Evolutionary conservation across 2,329 filamentous ascomycete species (phyloP), one percentile per base, ranked within the genome.

Genomic region (Verticillium isaacii): DNA sequence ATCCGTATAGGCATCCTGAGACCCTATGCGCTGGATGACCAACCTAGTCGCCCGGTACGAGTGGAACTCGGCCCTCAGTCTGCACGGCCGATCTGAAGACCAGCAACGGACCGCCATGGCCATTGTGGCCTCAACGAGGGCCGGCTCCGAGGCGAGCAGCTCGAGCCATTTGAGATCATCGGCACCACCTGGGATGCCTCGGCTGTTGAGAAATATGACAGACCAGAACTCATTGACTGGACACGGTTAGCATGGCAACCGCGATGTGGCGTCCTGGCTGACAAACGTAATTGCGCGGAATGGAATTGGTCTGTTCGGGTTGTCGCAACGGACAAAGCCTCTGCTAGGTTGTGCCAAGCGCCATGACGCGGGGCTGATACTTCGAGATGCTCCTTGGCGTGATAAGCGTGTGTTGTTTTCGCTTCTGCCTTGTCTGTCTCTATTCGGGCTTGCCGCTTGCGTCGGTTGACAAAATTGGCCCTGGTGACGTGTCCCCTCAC

Each of bases 121-220:
- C 62, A 70, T 62, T 1, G 68, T 69, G 0, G 68, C 68, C n/a
- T 70, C 67, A 2, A 70, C 57, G 1, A 70, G 61, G 11, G 68
- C 68, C n/a, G 68, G 68, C 36, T 70, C 68, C 1, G 68, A 66
- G 9, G 63, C 19, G 19, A 70, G 32, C 0, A 70, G 59, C 9
- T 37, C 6, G 1, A 64, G 39, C 68, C 68, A 70, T 1, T 36
- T 19, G 5, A n/a, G 36, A 7, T 67, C 66, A 8, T 60, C 60
- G 17, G 39, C 2, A 34, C 56, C 3, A 52, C 63, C 54, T 9
- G 29, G 54, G 29, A 32, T 2, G 54, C 29, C 54, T n/a, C 29
- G 32, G 25, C 54, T 32, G 29, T n/a, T 17, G 14, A 34, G 14
- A 25, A 56, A 56, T 1, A 56, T 19, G 29, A 56, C 29, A 14